phyloP scores from a whole-genome alignment of 1,284 basidiomycete genomes.

The Cutaneotrichosporon sp. region DNA sequence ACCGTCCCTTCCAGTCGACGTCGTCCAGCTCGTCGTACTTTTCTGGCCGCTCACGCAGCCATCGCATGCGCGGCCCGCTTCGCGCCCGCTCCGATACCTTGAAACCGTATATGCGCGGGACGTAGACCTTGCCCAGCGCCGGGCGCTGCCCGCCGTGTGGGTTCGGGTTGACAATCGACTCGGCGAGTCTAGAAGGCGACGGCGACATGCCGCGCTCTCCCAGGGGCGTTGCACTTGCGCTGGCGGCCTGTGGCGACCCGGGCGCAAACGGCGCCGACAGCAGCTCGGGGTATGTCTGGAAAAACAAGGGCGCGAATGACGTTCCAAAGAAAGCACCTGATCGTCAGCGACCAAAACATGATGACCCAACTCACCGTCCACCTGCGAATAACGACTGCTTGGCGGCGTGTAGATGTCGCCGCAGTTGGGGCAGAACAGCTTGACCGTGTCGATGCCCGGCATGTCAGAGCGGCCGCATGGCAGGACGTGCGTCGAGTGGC shows the following conservation, averaged over 20 bases:
- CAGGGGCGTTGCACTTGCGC: slow-evolving; percentile 29
- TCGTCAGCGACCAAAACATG: slow-evolving; percentile 3
- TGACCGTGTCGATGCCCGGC: slow-evolving; percentile 97
- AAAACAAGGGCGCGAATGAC: slow-evolving; percentile 94
- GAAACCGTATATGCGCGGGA: slow-evolving; percentile 84
- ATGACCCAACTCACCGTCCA: slow-evolving; percentile 67
- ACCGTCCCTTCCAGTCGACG: slow-evolving; percentile 80
- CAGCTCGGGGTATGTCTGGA: slow-evolving; percentile 91
- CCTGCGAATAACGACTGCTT: slow-evolving; percentile 88
- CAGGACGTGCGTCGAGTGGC: slow-evolving; percentile 80
- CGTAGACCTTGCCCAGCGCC: slow-evolving; percentile 78
- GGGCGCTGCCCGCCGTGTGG: slow-evolving; percentile 71
- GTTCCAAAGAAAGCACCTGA: slow-evolving; percentile 98
- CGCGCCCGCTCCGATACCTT: slow-evolving; percentile 58
- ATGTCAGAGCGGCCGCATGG: slow-evolving; percentile 94
- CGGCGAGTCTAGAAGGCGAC: slow-evolving; percentile 26
- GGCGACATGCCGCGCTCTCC: slow-evolving; percentile 15
- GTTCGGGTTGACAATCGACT: slow-evolving; percentile 58
- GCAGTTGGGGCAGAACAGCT: slow-evolving; percentile 97
- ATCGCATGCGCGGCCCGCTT: slow-evolving; percentile 92
- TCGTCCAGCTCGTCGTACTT: slow-evolving; percentile 70
- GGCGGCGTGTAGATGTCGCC: slow-evolving; percentile 95
- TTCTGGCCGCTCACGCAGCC: slow-evolving; percentile 82
- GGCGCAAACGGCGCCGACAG: slow-evolving; percentile 72
- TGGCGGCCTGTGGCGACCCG: slow-evolving; percentile 26